These are phyloP conservation scores for Diplodia sapinea DNA, from an alignment of 2,329 filamentous ascomycete species.

Conservation along the genomic window DNA sequence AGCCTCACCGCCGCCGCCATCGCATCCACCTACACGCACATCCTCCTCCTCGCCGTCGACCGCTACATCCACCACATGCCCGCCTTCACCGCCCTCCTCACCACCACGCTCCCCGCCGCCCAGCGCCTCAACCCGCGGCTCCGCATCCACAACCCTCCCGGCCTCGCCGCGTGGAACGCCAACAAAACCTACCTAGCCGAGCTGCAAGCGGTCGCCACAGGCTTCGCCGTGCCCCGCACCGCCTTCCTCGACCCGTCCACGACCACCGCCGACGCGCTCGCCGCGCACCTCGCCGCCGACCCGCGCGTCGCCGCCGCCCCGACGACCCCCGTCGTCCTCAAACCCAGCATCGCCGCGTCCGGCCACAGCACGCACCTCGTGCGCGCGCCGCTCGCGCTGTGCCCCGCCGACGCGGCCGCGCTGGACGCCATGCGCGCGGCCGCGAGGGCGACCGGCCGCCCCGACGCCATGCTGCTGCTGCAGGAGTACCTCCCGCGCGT, in stretches of 20 bases:
- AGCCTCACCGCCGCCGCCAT: constrained; percentile 5
- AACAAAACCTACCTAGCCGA: constrained; percentile 31
- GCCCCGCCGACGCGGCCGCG: constrained; percentile 1
- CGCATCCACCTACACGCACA: constrained; percentile 27
- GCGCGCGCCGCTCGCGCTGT: constrained; percentile 3
- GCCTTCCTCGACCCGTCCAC: constrained; percentile 4
- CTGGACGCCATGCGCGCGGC: neutral
- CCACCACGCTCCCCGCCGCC: constrained; percentile 18
- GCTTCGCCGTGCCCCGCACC: constrained; percentile 22
- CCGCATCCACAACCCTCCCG: constrained; percentile 26
- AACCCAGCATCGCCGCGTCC: constrained; percentile 26
- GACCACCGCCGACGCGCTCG: neutral
- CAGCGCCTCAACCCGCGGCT: constrained; percentile 23
- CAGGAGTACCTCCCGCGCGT: constrained; percentile 28
- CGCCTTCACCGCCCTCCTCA: constrained; percentile 22
- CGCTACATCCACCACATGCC: constrained; percentile 24
- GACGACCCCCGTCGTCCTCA: constrained; percentile 11
- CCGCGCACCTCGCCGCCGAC: constrained; percentile 8
- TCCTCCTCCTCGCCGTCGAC: constrained; percentile 30
- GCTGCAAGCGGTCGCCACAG: neutral
- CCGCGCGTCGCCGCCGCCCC: neutral
- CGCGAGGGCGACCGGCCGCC: neutral
- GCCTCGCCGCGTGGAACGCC: constrained; percentile 22
- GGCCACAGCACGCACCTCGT: constrained; percentile 23
- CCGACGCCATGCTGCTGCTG: constrained; percentile 4